Evolutionary conservation across 495 filamentous ascomycete genomes (phyloP).

Genomic region (Barbatosphaeria neglecta): DNA sequence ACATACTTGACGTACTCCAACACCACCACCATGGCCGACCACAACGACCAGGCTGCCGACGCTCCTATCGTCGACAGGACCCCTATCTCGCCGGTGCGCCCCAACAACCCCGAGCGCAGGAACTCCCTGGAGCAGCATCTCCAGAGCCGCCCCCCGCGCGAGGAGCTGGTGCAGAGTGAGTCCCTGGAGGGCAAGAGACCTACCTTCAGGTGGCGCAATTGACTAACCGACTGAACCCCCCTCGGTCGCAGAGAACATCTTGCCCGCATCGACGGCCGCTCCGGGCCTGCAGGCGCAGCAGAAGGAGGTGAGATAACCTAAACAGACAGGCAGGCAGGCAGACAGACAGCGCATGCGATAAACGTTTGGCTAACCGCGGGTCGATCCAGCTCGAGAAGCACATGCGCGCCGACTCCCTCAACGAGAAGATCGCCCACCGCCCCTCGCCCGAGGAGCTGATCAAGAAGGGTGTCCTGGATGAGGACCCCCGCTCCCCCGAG

Average conservation of each 20-base stretch:
- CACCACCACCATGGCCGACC: slow-evolving; percentile 27
- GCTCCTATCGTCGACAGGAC: slow-evolving; percentile 37
- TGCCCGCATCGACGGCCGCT: slow-evolving; percentile 62
- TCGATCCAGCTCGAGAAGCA: slow-evolving; percentile 53
- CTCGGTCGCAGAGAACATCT: slow-evolving; percentile 55
- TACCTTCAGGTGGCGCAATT: too few relatives aligned
- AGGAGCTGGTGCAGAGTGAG: slow-evolving; percentile 79
- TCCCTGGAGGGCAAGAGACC: slow-evolving; percentile 1
- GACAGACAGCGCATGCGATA: background rate
- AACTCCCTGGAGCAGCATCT: slow-evolving; percentile 85
- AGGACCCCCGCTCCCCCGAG: slow-evolving; percentile 43
- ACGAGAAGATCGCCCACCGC: slow-evolving; percentile 67
- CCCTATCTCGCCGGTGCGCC: slow-evolving; percentile 51
- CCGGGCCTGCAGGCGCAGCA: slow-evolving; percentile 66
- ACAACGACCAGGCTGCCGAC: slow-evolving; percentile 11
- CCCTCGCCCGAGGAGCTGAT: slow-evolving; percentile 66
- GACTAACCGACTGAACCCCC: background rate
- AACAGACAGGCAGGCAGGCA: too few relatives aligned
- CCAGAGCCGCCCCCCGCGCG: slow-evolving; percentile 61
- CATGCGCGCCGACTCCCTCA: slow-evolving; percentile 73
- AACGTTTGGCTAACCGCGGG: background rate
- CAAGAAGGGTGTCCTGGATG: slow-evolving; percentile 62
- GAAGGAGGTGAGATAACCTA: slow-evolving; percentile 52
- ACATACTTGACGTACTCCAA: background rate
- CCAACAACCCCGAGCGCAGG: slow-evolving; percentile 47